Evolutionary conservation across 768 basidiomycete species (phyloP).

Genomic region (Suillus spraguei): DNA sequence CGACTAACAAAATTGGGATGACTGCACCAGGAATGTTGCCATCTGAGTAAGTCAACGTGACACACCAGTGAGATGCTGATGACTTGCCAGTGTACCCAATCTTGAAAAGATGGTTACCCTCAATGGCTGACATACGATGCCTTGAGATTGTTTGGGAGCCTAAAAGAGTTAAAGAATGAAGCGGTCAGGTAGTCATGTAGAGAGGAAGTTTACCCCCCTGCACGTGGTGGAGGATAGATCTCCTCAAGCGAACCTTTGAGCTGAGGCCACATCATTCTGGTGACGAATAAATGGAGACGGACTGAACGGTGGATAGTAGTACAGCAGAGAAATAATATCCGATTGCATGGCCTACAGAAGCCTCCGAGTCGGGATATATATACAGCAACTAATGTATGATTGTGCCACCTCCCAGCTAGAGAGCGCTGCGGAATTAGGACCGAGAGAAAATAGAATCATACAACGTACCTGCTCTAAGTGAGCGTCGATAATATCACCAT

Average conservation of each 20-base stretch:
- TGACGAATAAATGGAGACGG: not conserved
- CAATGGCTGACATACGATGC: not conserved
- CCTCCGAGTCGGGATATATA: not conserved
- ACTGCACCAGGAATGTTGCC: not conserved
- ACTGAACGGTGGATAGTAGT: not conserved
- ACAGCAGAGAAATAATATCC: not conserved
- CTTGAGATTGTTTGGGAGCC: not conserved
- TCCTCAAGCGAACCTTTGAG: not conserved
- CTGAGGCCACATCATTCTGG: not conserved
- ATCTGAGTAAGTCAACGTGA: not conserved
- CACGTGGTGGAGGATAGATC: not conserved
- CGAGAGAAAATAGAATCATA: not conserved
- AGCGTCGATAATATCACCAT: conserved; percentile 65
- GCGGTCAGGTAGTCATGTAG: not conserved
- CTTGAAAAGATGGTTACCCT: not conserved
- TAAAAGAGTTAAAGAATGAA: not conserved
- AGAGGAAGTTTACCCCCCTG: not conserved
- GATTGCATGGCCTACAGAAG: not conserved
- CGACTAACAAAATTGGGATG: not conserved
- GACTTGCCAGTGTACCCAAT: not conserved
- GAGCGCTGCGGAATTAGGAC: not conserved
- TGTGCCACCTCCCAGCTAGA: conserved; percentile 26
- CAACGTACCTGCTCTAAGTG: conserved; percentile 53
- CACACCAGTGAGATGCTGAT: not conserved
- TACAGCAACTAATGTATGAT: not conserved